Conservation (phyloP, 805 yeast genomes). For the Blastobotrys robertii region DNA sequence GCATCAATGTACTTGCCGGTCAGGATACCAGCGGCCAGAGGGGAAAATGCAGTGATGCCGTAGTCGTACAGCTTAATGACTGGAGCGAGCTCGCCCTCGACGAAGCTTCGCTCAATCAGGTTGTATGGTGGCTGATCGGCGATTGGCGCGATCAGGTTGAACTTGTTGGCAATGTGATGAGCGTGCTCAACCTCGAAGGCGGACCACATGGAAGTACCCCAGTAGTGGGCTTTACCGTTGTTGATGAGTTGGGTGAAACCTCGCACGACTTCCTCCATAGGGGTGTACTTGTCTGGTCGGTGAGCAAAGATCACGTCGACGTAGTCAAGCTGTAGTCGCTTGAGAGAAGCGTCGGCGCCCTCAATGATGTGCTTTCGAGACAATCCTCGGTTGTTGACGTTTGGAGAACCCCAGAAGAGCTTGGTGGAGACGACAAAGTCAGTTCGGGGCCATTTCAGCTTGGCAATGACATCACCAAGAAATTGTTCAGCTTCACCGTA, state of each 20-base stretch:
- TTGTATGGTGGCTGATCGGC: slow-evolving; percentile 26
- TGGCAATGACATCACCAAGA: slow-evolving; percentile 23
- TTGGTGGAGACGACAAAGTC: slow-evolving; percentile 26
- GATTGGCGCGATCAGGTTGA: slow-evolving; percentile 24
- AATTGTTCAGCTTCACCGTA: slow-evolving; percentile 23
- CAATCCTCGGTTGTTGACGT: slow-evolving; percentile 23
- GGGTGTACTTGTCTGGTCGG: slow-evolving; percentile 24
- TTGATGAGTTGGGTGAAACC: slow-evolving; percentile 25
- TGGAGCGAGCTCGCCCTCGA: slow-evolving; percentile 25
- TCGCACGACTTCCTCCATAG: slow-evolving; percentile 27
- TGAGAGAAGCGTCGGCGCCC: slow-evolving; percentile 23
- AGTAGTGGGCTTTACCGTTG: slow-evolving; percentile 26
- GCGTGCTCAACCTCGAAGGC: slow-evolving; percentile 28
- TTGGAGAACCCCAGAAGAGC: slow-evolving; percentile 24
- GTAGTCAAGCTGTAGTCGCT: slow-evolving; percentile 25
- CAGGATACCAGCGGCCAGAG: slow-evolving; percentile 25
- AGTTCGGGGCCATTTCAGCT: slow-evolving; percentile 24
- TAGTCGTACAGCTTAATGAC: slow-evolving; percentile 22
- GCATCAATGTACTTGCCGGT: slow-evolving; percentile 26
- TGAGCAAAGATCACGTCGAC: slow-evolving; percentile 28
- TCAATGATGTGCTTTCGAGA: slow-evolving; percentile 26
- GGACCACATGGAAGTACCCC: slow-evolving; percentile 28
- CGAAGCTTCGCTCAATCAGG: slow-evolving; percentile 20
- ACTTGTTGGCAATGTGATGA: slow-evolving; percentile 26
- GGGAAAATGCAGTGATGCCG: slow-evolving; percentile 27